phyloP scores from a whole-genome alignment of 2,329 filamentous ascomycete genomes.

The Drechmeria coniospora region DNA sequence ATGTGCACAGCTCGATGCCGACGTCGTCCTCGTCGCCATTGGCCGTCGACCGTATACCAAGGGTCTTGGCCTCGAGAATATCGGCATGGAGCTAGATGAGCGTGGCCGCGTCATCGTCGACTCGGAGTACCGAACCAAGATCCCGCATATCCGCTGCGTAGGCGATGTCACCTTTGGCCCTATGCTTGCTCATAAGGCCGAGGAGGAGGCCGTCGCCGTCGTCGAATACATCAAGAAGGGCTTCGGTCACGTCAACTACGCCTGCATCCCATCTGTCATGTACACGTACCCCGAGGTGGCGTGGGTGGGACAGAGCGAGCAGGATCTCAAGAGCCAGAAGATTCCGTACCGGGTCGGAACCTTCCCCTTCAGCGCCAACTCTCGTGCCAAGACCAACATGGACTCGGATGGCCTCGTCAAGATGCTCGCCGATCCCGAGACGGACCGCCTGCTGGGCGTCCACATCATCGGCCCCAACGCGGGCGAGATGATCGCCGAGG shows the following conservation, averaged over 20 bases:
- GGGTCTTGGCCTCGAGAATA: slow-evolving; percentile 84
- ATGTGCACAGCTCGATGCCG: slow-evolving; percentile 58
- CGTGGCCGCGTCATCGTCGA: slow-evolving; percentile 92
- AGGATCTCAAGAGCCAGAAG: slow-evolving; percentile 79
- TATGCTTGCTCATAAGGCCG: slow-evolving; percentile 98
- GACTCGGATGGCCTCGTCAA: slow-evolving; percentile 95
- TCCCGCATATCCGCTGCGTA: slow-evolving; percentile 91
- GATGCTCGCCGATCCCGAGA: slow-evolving; percentile 92
- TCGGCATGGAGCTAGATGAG: slow-evolving; percentile 83
- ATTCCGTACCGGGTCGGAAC: slow-evolving; percentile 85
- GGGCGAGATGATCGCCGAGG: slow-evolving; percentile 99
- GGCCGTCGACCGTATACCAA: slow-evolving; percentile 88
- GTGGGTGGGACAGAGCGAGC: slow-evolving; percentile 96
- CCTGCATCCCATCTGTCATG: slow-evolving; percentile 95
- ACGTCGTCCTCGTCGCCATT: slow-evolving; percentile 93
- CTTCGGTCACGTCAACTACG: slow-evolving; percentile 97
- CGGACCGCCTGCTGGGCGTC: slow-evolving; percentile 83
- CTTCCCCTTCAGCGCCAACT: slow-evolving; percentile 98
- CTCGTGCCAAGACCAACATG: slow-evolving; percentile 94
- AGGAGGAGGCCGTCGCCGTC: slow-evolving; percentile 90
- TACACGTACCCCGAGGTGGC: slow-evolving; percentile 98
- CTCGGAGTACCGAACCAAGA: slow-evolving; percentile 96
- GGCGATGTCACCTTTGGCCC: slow-evolving; percentile 94
- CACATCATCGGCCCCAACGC: slow-evolving; percentile 95
- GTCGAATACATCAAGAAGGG: slow-evolving; percentile 97